phyloP scores from a whole-genome alignment of 225 moss, liverwort and hornwort genomes.

The Neckera pumila region DNA sequence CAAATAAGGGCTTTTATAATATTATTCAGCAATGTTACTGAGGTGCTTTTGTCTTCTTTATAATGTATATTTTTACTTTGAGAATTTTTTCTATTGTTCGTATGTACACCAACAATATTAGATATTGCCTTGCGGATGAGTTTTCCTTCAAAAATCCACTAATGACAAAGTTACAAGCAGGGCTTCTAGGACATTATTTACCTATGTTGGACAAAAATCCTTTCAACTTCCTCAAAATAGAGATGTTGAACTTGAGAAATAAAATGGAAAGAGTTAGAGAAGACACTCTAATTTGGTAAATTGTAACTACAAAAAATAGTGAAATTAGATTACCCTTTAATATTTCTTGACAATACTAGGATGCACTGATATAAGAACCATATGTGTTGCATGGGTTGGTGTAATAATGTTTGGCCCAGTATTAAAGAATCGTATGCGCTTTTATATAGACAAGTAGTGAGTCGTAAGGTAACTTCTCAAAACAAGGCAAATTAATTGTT shows the following conservation, averaged over 20 bases:
- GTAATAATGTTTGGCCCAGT: too few relatives aligned
- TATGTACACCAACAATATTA: not conserved
- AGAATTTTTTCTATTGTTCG: not conserved
- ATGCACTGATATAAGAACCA: too few relatives aligned
- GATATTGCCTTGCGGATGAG: not conserved
- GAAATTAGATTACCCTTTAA: too few relatives aligned
- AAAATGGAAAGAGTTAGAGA: fast-evolving
- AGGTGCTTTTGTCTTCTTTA: not conserved
- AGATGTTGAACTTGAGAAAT: not conserved
- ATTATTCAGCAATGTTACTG: not conserved
- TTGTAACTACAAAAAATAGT: too few relatives aligned
- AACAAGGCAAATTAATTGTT: too few relatives aligned
- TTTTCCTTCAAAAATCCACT: not conserved
- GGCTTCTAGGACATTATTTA: not conserved
- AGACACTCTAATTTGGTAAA: not conserved
- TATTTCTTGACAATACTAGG: too few relatives aligned
- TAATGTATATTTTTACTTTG: not conserved
- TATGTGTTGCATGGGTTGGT: too few relatives aligned
- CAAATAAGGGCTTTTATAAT: not conserved
- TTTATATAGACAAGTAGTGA: too few relatives aligned
- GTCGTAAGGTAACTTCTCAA: too few relatives aligned
- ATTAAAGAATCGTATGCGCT: too few relatives aligned
- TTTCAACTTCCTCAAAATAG: not conserved
- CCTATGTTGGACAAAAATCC: fast-evolving
- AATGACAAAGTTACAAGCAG: not conserved